Percentiles rank a stretch among this genome's conserved stretches.
These are phyloP conservation scores for Termitomyces heimii DNA, from an alignment of 768 basidiomycete species.

Conservation along the genomic window DNA sequence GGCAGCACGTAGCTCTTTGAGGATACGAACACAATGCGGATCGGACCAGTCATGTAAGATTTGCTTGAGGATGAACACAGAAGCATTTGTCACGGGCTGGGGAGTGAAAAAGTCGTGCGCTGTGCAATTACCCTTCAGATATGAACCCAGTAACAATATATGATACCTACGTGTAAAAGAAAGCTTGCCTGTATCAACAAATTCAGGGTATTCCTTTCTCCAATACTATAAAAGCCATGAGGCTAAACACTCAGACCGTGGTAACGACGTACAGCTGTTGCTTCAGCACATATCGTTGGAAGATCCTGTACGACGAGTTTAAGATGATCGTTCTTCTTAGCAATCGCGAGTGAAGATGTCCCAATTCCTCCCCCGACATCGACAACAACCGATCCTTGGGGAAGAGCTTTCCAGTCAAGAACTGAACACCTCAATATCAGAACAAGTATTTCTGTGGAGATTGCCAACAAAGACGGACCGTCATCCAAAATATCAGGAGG, in stretches of 20 bases:
- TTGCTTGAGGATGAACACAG: slow-evolving; percentile 28
- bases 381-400: slow-evolving; percentile 12
- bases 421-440: slow-evolving; percentile 7
- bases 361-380: slow-evolving; percentile 26
- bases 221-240: slow-evolving; percentile 3
- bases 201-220: slow-evolving; percentile 1
- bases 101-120: slow-evolving; percentile 30
- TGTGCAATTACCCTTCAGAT: background rate
- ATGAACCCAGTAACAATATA: background rate
- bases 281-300: slow-evolving; percentile 12
- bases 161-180: slow-evolving; percentile 1
- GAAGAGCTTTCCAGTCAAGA: slow-evolving; percentile 19
- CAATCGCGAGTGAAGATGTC: slow-evolving; percentile 15
- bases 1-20: slow-evolving; percentile 25
- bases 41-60: slow-evolving; percentile 37
- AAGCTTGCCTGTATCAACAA: slow-evolving; percentile 1
- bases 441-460: too few relatives aligned
- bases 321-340: slow-evolving; percentile 13
- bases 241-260: background rate
- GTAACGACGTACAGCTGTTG: background rate
- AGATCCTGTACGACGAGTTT: slow-evolving; percentile 22
- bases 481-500: background rate
- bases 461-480: background rate
- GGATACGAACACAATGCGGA: slow-evolving; percentile 22
- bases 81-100: slow-evolving; percentile 28